Evolutionary conservation across 768 basidiomycete species (phyloP).

Genomic region (Mycena sanguinolenta): DNA sequence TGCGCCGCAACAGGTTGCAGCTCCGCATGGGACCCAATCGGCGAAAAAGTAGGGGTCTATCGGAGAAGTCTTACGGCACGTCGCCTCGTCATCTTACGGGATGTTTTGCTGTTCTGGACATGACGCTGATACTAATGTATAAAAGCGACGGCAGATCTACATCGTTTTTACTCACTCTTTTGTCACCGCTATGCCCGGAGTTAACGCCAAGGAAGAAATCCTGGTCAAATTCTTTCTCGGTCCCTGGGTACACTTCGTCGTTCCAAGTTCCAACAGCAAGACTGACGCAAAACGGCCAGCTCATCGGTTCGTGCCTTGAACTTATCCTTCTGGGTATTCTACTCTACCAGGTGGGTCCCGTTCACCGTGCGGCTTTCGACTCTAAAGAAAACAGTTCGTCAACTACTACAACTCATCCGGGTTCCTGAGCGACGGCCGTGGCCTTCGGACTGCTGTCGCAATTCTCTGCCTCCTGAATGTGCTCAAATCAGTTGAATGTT

Average conservation of each 20-base stretch:
- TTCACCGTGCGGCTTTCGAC: background rate
- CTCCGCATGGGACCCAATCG: too few species aligned
- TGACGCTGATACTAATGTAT: too few species aligned
- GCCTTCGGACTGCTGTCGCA: constrained; percentile 4
- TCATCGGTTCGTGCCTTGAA: constrained; percentile 22
- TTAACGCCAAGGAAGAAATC: background rate
- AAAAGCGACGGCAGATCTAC: background rate
- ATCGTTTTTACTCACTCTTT: background rate
- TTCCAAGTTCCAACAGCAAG: background rate
- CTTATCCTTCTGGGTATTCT: constrained; percentile 25
- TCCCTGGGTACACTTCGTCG: constrained; percentile 23
- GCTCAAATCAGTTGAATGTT: constrained; percentile 20
- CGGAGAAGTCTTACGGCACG: too few species aligned
- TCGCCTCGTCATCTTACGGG: too few species aligned
- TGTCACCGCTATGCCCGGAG: background rate
- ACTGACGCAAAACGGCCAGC: constrained; percentile 18
- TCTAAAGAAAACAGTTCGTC: constrained; percentile 15
- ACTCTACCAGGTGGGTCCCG: constrained; percentile 20
- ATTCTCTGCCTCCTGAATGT: constrained; percentile 8
- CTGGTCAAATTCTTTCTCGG: constrained; percentile 22
- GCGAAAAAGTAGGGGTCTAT: too few species aligned
- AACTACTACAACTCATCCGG: constrained; percentile 31
- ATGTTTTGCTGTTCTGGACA: too few species aligned
- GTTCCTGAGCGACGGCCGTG: constrained; percentile 6
- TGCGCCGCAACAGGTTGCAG: too few species aligned